Conservation (phyloP, 108 stramenopile genomes). For the Conticribra weissflogii region DNA sequence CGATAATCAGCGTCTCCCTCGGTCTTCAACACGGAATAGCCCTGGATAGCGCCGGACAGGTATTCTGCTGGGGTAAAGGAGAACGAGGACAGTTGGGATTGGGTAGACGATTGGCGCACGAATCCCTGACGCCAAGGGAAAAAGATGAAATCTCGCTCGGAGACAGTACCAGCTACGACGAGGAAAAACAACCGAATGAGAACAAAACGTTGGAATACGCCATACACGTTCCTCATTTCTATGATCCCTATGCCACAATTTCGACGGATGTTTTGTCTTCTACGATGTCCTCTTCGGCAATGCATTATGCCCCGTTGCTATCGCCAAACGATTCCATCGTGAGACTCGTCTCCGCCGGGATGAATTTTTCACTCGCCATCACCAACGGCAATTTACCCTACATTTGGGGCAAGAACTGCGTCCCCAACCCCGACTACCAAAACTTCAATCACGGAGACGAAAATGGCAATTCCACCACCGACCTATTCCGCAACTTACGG, state of each 20-base stretch:
- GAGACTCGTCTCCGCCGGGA: constrained; percentile 61
- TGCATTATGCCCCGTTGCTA: constrained; percentile 38
- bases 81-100: constrained; percentile 85
- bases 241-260: constrained; percentile 50
- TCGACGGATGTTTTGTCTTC: constrained; percentile 1
- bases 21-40: constrained; percentile 92
- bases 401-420: constrained; percentile 85
- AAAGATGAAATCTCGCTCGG: too few species aligned
- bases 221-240: constrained; percentile 28
- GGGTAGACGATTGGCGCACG: constrained; percentile 63
- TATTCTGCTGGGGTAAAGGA: constrained; percentile 90
- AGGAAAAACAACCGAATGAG: constrained; percentile 22
- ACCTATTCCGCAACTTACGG: neutral
- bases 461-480: constrained; percentile 8
- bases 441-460: too few species aligned
- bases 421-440: constrained; percentile 30
- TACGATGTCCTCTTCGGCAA: constrained; percentile 6
- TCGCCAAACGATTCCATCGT: constrained; percentile 41
- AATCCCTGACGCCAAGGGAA: constrained; percentile 41
- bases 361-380: constrained; percentile 74
- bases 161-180: too few species aligned
- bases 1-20: constrained; percentile 73
- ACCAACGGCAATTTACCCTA: constrained; percentile 72
- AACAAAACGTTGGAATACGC: constrained; percentile 52
- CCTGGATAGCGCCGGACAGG: constrained; percentile 66